phyloP scores from a whole-genome alignment of 2,329 filamentous ascomycete species.

The Colletotrichum agaves region DNA sequence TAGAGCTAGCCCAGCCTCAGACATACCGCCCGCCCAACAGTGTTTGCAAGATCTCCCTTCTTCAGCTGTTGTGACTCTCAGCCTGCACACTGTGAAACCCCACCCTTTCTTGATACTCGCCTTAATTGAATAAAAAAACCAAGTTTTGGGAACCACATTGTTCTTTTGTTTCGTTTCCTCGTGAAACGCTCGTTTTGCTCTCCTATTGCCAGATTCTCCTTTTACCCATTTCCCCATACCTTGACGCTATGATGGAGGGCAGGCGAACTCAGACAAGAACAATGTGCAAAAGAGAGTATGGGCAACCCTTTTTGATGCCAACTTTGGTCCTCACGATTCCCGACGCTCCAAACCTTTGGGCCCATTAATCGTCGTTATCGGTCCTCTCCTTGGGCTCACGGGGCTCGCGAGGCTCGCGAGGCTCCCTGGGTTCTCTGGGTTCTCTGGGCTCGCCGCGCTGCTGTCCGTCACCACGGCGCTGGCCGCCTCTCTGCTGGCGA shows the following conservation, averaged over 20 bases:
- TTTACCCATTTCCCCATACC: not conserved
- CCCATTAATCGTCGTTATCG: conserved; percentile 66
- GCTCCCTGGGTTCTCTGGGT: conserved; percentile 30
- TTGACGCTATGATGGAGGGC: conserved; percentile 1
- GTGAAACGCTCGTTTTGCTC: not conserved
- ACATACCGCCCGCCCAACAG: not conserved
- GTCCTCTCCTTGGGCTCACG: conserved; percentile 57
- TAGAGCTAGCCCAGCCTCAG: not conserved
- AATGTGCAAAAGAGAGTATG: not conserved
- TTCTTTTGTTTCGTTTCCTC: not conserved
- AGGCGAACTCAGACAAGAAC: not conserved
- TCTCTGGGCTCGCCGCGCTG: conserved; percentile 45
- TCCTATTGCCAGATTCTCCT: not conserved
- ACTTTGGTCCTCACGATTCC: not conserved
- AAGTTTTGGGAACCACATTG: conserved; percentile 16
- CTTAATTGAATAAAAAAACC: conserved; percentile 35
- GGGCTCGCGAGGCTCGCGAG: conserved; percentile 38
- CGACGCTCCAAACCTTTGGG: not conserved
- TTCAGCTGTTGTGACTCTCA: conserved; percentile 12
- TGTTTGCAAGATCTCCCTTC: not conserved
- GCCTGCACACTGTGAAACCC: not conserved
- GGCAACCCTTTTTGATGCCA: not conserved
- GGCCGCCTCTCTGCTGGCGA: conserved; percentile 42
- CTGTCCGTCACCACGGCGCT: conserved; percentile 46
- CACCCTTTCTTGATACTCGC: conserved; percentile 11